Evolutionary conservation across 179 eudicot species (phyloP), one percentile per base, ranked within the genome.

Genomic region (Beta lomatogona): DNA sequence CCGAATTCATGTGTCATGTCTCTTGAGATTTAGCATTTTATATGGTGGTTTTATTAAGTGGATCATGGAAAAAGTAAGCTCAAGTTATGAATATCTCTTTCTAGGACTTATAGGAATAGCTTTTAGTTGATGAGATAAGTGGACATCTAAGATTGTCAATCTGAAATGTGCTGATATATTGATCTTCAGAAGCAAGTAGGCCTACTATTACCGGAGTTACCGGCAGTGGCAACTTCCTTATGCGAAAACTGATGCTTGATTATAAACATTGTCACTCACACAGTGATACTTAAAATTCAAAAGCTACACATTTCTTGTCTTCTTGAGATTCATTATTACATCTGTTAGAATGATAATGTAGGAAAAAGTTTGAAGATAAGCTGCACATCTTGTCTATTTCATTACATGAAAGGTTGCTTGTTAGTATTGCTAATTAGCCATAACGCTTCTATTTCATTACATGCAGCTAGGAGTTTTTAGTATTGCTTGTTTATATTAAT

Each of bases 11-110:
- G n/a, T n/a, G n/a, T n/a, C n/a, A n/a, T n/a, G n/a, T n/a, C n/a
- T n/a, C n/a, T n/a, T n/a, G n/a, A n/a, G n/a, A n/a, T n/a, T n/a
- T n/a, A n/a, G 98, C 85, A 93, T 97, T 83, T 83, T 95, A 64
- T 92, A 81, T 84, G 98, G 98, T 73, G 98, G 98, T 69, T 93
- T 95, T 90, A 97, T 91, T 77, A 95, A 93, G 91, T 95, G 98
- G 98, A 82, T 83, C 71, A 95, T 93, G 98, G 98, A 97, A 82
- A 89, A 92, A 75, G 98, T 95, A 91, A 81, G 91, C 79, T 82
- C 41, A 12, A 52, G 54, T 21, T 60, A 73, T 65, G 44, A 54
- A 50, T 55, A 57, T 61, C 44, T 77, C 36, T 80, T 5, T 68
- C 55, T 80, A 6, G 71, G 15, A 25, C 11, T 21, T 8, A 0